Evolutionary conservation across 1,284 basidiomycete species (phyloP).

Genomic region (Apiotrichum domesticum): DNA sequence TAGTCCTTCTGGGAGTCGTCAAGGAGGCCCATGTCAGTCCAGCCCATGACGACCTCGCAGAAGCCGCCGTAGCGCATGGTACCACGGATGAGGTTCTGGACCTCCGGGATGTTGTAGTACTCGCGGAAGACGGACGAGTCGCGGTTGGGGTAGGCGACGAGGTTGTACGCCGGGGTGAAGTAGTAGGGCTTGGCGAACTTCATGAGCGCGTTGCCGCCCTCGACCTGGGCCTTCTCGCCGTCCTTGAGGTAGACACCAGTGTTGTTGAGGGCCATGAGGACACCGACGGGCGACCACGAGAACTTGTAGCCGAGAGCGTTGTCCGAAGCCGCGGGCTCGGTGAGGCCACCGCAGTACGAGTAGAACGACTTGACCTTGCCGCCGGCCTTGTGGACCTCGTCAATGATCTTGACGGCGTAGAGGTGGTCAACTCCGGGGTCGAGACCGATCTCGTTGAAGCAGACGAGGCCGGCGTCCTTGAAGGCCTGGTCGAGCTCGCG

Average conservation of each 20-base stretch:
- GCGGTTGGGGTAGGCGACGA: constrained; percentile 96
- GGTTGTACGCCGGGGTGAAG: constrained; percentile 91
- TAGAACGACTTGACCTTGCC: constrained; percentile 95
- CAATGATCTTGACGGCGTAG: constrained; percentile 95
- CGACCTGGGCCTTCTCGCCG: constrained; percentile 61
- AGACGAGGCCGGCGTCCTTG: constrained; percentile 83
- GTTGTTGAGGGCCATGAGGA: constrained; percentile 91
- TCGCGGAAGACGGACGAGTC: constrained; percentile 83
- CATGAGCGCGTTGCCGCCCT: constrained; percentile 68
- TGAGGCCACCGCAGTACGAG: constrained; percentile 94
- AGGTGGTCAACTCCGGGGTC: constrained; percentile 69
- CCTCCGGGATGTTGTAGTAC: constrained; percentile 87
- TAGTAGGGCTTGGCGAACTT: constrained; percentile 82
- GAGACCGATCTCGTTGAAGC: constrained; percentile 97
- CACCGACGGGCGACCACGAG: constrained; percentile 96
- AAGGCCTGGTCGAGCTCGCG: constrained; percentile 76
- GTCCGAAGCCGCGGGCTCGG: constrained; percentile 72
- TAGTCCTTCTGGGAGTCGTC: constrained; percentile 70
- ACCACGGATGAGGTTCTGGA: constrained; percentile 84
- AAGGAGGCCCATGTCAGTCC: constrained; percentile 85
- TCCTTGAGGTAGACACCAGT: constrained; percentile 72
- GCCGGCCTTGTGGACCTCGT: constrained; percentile 86
- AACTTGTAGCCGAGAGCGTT: constrained; percentile 99
- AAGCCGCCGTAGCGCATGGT: constrained; percentile 96
- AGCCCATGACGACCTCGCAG: constrained; percentile 88